Evolutionary conservation across 164 flowering plant genomes (phyloP), one percentile per base, ranked within the genome.

Genomic region (Nymphaea thermarum): DNA sequence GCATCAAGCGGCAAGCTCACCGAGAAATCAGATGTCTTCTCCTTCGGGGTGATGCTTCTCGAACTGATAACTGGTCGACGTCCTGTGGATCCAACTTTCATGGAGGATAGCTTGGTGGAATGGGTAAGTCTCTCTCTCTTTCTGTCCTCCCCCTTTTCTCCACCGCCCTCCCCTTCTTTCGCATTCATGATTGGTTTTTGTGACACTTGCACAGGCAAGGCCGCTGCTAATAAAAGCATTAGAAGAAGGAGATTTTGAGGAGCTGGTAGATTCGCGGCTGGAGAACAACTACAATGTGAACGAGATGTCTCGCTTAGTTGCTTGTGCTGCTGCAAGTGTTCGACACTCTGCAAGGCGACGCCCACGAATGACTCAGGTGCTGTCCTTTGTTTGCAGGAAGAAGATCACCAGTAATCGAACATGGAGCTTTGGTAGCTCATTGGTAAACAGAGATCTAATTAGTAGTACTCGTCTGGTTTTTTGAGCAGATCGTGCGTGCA

Each of bases 351-450:
- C 83, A 2, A 79, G 81, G 64, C 68, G 84, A 44, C 80, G 95
- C 2, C 91, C 97, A 0, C 87, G 79, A 67, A 88, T 88, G 95
- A 87, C 95, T 73, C 92, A 90, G 86, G 94, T 88, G 67, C 4
- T 51, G 25, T 51, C 14, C 57, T 8, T 11, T 11, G 10, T 10
- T 62, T 62, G 64, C 42, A 12, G 0, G 12, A 10, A 2, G 57
- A 51, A 5, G 57, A 51, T 25, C 36, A 25, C 36, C 36, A 25
- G 36, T 25, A 25, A 25, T 25, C 36, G 36, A 25, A 25, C 36
- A 25, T 25, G 36, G 36, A 25, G 36, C 36, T 25, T 25, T 25
- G 36, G 36, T 25, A 25, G 36, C 36, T 25, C 36, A 25, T 25
- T 25, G 36, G 36, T 25, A 25, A 25, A 25, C 36, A 25, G 36